Evolutionary conservation across 2,329 filamentous ascomycete genomes (phyloP).

Genomic region (Talaromyces sp.): DNA sequence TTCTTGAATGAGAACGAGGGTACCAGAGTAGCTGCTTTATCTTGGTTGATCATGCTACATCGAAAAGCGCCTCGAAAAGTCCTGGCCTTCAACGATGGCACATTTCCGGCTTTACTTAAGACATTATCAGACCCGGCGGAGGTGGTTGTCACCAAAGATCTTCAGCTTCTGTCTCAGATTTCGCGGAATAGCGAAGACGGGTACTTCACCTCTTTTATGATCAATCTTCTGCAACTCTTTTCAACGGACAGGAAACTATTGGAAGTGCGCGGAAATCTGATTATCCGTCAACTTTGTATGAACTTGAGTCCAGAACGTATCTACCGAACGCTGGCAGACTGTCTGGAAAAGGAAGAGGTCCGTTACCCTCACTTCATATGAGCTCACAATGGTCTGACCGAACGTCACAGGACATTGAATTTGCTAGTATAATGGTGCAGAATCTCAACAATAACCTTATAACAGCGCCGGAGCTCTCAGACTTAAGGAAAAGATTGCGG

Average conservation of each 20-base stretch:
- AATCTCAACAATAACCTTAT: constrained; percentile 99
- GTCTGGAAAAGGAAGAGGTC: constrained; percentile 87
- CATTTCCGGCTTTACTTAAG: constrained; percentile 92
- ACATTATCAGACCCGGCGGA: constrained; percentile 94
- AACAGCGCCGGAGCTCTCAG: constrained; percentile 88
- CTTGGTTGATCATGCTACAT: constrained; percentile 97
- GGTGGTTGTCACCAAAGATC: constrained; percentile 88
- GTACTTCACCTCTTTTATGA: constrained; percentile 98
- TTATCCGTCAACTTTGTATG: constrained; percentile 90
- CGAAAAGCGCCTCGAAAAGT: constrained; percentile 91
- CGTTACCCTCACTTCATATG: constrained; percentile 14
- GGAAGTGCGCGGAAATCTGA: constrained; percentile 89
- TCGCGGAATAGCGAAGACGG: constrained; percentile 95
- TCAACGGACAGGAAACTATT: constrained; percentile 87
- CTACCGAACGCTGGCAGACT: constrained; percentile 91
- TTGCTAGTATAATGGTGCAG: constrained; percentile 99
- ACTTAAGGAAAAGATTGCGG: constrained; percentile 81
- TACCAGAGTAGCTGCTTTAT: constrained; percentile 86
- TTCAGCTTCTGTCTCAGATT: constrained; percentile 91
- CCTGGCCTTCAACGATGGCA: constrained; percentile 92
- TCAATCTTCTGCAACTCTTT: constrained; percentile 90
- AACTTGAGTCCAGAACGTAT: constrained; percentile 92
- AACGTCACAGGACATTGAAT: constrained; percentile 70
- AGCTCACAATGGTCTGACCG: constrained; percentile 13
- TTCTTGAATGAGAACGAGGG: constrained; percentile 97